Base-by-base conservation (phyloP, 2,329 filamentous ascomycete species). In the Fusarium camptoceras region DNA sequence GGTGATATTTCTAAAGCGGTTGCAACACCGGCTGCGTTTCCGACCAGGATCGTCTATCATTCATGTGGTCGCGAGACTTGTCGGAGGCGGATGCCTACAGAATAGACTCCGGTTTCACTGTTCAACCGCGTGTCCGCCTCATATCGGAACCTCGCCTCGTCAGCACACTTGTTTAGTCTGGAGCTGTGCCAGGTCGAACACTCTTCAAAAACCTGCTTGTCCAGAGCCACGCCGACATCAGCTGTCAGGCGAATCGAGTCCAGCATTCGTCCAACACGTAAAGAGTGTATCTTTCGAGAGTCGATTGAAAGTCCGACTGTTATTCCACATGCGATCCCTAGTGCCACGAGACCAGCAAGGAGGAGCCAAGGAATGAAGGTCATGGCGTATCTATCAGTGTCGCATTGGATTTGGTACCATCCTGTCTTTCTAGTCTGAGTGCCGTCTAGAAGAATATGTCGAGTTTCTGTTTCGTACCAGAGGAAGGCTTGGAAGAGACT, bases 291-390 rank as follows among this genome's bases (percentile, higher is more conserved):
- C 2, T 49, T 59, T 18, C 51, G 46, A 3, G 67, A 71, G 39
- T 71, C 67, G 16, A 71, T 47, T 3, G 67, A 28, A 8, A 71
- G 49, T 1, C 41, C 54, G 20, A 55, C 34, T 8, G 57, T 43
- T 25, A 68, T 24, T 14, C n/a, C 42, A 42, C 67, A 71, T 55
- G 67, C 67, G 3, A 31, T 10, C 6, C 62, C 57, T 8, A 71
- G 39, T 3, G 67, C 41, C 8, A 53, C 25, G 22, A 70, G 67
- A 22, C 67, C 63, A 9, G 46, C 39, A 24, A 70, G 43, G 5
- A 70, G 57, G 12, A 70, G 67, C 66, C 62, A 70, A 11, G 66
- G 67, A 28, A 64, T 53, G n/a, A 64, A 71, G 3, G 67, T 71
- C 54, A 71, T 71, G 25, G 63, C 34, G 12, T 71, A 70, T 37